Evolutionary conservation across 2,329 filamentous ascomycete species (phyloP).

Genomic region (Catunica adiposa): DNA sequence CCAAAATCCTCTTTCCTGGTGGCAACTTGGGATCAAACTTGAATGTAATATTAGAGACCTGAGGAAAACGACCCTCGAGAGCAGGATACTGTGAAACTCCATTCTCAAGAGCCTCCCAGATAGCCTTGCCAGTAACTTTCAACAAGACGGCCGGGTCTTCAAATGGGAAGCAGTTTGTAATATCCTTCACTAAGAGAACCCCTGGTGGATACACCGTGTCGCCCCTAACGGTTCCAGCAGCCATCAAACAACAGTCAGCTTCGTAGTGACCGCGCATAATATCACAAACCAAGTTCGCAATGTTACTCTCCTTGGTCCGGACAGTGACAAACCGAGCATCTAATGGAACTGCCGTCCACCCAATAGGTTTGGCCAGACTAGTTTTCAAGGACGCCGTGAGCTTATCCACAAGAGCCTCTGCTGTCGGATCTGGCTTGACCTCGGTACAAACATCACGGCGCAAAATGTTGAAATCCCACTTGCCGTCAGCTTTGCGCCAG

Average conservation of each 20-base stretch:
- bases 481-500: constrained; percentile 27
- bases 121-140: constrained; percentile 50
- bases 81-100: constrained; percentile 66
- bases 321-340: constrained; percentile 80
- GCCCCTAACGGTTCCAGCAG: constrained; percentile 68
- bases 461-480: constrained; percentile 65
- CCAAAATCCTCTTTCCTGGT: constrained; percentile 45
- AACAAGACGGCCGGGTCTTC: constrained; percentile 78
- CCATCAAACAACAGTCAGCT: constrained; percentile 72
- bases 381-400: constrained; percentile 58
- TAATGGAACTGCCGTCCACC: constrained; percentile 65
- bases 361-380: constrained; percentile 66
- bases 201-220: constrained; percentile 81
- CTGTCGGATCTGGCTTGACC: constrained; percentile 28
- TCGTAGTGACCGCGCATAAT: constrained; percentile 72
- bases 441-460: constrained; percentile 56
- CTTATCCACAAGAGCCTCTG: constrained; percentile 23
- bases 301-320: constrained; percentile 58
- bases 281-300: constrained; percentile 84
- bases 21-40: constrained; percentile 49
- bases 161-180: constrained; percentile 83
- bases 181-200: constrained; percentile 58
- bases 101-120: constrained; percentile 72
- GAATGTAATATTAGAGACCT: constrained; percentile 71
- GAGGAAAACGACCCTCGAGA: constrained; percentile 63